These are phyloP conservation scores for Nannizzia gypsea DNA, from an alignment of 2,329 filamentous ascomycete species.

Conservation along the genomic window DNA sequence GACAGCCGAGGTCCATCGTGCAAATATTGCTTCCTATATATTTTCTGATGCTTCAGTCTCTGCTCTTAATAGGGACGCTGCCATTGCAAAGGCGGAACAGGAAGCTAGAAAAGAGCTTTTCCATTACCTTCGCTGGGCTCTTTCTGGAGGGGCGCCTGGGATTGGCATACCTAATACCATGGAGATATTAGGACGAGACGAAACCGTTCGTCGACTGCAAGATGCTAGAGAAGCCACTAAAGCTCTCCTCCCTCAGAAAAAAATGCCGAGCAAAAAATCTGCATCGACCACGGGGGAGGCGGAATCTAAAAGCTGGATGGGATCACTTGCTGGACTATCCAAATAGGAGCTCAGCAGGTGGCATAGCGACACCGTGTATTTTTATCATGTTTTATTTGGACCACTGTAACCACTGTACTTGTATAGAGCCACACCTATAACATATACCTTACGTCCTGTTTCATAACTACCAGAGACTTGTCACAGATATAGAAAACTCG, in stretches of 20 bases:
- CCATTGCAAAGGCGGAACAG: conserved; percentile 20
- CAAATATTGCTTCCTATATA: conserved; percentile 28
- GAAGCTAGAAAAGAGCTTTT: conserved; percentile 37
- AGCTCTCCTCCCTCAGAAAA: conserved; percentile 15
- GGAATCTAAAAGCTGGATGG: conserved; percentile 11
- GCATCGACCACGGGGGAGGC: not conserved
- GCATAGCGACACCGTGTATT: not conserved
- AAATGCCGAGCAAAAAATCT: conserved; percentile 9
- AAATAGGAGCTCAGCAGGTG: not conserved
- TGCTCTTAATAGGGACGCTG: conserved; percentile 1
- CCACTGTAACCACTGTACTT: not conserved
- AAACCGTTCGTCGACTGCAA: conserved; percentile 37
- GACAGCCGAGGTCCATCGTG: conserved; percentile 29
- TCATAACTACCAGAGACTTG: too few species aligned
- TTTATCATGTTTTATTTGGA: not conserved
- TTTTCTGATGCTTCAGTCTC: conserved; percentile 9
- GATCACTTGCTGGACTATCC: conserved; percentile 8
- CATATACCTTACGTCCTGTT: not conserved
- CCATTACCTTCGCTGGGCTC: conserved; percentile 45
- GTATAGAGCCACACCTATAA: not conserved
- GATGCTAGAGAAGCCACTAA: conserved; percentile 28
- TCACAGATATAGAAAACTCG: not conserved
- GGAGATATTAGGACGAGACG: conserved; percentile 43
- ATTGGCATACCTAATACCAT: conserved; percentile 44
- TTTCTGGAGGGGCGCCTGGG: conserved; percentile 43